These are phyloP conservation scores for Pulveroboletus sp. DNA, from an alignment of 768 basidiomycete species.

Conservation along the genomic window DNA sequence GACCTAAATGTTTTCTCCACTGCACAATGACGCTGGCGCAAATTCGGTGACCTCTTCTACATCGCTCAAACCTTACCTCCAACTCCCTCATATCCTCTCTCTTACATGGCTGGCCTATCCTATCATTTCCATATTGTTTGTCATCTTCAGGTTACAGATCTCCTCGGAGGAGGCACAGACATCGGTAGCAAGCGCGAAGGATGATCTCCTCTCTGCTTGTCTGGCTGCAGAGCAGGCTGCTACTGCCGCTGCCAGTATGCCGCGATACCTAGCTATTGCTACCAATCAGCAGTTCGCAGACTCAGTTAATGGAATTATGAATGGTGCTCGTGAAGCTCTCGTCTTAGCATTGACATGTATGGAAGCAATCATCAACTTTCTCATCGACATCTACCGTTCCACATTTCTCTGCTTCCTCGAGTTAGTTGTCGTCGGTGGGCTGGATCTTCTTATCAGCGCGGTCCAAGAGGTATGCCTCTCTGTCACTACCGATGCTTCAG, in stretches of 20 bases:
- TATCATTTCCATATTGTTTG: conserved; percentile 83
- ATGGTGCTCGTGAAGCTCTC: conserved; percentile 72
- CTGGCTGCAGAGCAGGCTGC: conserved; percentile 82
- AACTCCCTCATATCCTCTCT: conserved; percentile 78
- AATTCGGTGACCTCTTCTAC: conserved; percentile 25
- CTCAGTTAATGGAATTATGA: conserved; percentile 75
- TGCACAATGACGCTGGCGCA: conserved; percentile 55
- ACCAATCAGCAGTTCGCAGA: conserved; percentile 78
- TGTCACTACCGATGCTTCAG: neutral
- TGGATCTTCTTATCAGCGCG: conserved; percentile 77
- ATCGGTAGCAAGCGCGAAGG: conserved; percentile 67
- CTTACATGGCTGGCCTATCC: conserved; percentile 91
- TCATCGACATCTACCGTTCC: conserved; percentile 89
- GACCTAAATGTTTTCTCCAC: conserved; percentile 43
- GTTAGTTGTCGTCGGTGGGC: conserved; percentile 76
- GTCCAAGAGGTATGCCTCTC: conserved; percentile 70
- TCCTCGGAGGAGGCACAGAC: conserved; percentile 69
- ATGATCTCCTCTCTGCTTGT: conserved; percentile 78
- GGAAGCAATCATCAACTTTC: conserved; percentile 88
- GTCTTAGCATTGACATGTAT: conserved; percentile 75
- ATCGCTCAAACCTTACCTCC: conserved; percentile 76
- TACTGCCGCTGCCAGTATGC: conserved; percentile 79
- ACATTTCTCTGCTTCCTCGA: conserved; percentile 94
- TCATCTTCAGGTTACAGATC: conserved; percentile 78
- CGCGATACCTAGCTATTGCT: conserved; percentile 82